Base-by-base conservation (phyloP, 31 red algal species). In the Bonnemaisonia californica region DNA sequence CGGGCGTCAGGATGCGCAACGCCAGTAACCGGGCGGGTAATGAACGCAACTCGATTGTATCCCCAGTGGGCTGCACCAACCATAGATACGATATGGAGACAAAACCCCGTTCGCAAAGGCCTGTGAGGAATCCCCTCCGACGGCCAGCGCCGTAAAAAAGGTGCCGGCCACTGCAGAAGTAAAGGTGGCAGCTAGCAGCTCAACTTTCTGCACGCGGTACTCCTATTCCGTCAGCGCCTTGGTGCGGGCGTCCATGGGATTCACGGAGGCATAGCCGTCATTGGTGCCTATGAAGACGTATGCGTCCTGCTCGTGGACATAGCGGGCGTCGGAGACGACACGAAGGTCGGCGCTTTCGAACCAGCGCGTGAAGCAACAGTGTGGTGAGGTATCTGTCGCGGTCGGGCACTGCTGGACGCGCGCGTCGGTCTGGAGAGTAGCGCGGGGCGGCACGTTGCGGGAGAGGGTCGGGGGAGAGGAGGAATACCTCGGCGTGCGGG, bases 251-350 rank as follows among this genome's bases (percentile, higher is more conserved):
- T 74, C 57, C 29, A 70, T 5, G 0, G 42, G 63, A 7, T 64
- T 57, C 31, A 94, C 76, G 4, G 56, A 24, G 11, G 86, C 83
- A 37, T 89, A 89, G 47, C 89, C 84, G 56, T 85, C 78, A 28
- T 55, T 45, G 2, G 65, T 75, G 48, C 63, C 77, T 1, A 60
- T n/a, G 40, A 89, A 73, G 29, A 61, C 72, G 74, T 95, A 95
- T 36, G 88, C 89, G 41, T 92, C 81, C 54, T 92, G 83, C 18
- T 54, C 61, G 32, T 81, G 31, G 16, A 89, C 69, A 82, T 88
- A 89, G 23, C 74, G 36, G 32, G 83, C 84, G 34, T 74, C 57
- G 54, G 66, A 45, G 41, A 75, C 79, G 23, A 90, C 81, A 5
- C 89, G 79, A 51, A 83, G 48, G 40, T 83, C 66, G 4, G 84